Base-by-base conservation (phyloP, 164 flowering plant species). In the Umbilicus rupestris region DNA sequence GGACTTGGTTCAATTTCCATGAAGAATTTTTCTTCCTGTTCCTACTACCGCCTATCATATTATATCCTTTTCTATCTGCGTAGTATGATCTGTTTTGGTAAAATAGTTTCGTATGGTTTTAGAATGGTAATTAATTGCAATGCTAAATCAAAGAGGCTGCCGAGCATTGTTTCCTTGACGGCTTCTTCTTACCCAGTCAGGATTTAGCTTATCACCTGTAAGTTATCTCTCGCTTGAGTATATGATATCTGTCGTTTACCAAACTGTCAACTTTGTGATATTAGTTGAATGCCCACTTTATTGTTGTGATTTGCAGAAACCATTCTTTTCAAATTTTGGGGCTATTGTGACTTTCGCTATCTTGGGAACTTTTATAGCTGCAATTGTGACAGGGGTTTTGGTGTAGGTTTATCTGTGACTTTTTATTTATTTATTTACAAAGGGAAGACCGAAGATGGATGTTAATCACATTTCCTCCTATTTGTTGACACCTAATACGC, bases 321-420 rank as follows among this genome's bases (percentile, higher is more conserved):
- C 99, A 0, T 95, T 95, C 73, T 95, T 95, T 77, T 88, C 97
- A 39, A 95, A 95, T 69, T 95, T 95, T 73, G 98, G 99, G 68
- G 97, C 98, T 57, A 95, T 95, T 55, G 92, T 92, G 68, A 87
- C 99, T n/a, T 92, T 92, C 80, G 93, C 99, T 28, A 86, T 95
- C 50, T 65, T 87, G 3, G 98, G 99, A 72, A 95, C 99, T 12
- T 92, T 92, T 73, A 76, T 90, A 72, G 81, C 99, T 70, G 81
- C 98, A 17, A n/a, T 90, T 35, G 94, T 95, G 63, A 92, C 99
- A 0, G 99, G 98, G 39, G 63, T 85, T 73, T 72, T 92, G 19
- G 99, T 92, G 99, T 90, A 76, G 79, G 95, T 75, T 19, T 30
- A 20, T 52, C 26, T 0, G 11, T 39, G 33, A 22, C 16, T 19